Conservation (phyloP, 2,329 filamentous ascomycete genomes). For the Clarireedia hainanense region DNA sequence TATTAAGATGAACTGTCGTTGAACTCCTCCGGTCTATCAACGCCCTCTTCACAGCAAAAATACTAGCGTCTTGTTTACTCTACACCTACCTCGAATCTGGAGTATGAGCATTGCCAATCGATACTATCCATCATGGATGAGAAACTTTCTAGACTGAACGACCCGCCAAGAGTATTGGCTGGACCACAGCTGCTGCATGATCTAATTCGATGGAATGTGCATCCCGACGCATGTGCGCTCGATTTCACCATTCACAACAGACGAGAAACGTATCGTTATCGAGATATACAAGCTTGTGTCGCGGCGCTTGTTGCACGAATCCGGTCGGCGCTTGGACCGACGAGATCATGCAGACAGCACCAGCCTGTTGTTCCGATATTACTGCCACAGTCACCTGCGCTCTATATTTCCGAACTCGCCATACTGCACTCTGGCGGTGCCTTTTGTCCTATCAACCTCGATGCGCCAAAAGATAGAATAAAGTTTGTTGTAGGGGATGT, state of each 20-base stretch:
- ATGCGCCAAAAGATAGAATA: constrained; percentile 68
- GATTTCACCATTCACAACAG: constrained; percentile 50
- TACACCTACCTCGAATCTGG: constrained; percentile 1
- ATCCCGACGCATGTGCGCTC: constrained; percentile 43
- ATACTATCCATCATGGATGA: constrained; percentile 17
- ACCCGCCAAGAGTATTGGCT: constrained; percentile 39
- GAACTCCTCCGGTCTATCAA: background rate
- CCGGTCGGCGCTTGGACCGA: constrained; percentile 10
- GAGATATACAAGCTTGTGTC: constrained; percentile 35
- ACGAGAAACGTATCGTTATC: constrained; percentile 24
- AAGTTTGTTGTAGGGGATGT: constrained; percentile 77
- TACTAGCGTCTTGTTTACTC: background rate
- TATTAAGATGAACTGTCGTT: background rate
- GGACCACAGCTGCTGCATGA: constrained; percentile 54
- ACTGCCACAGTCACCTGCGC: constrained; percentile 64
- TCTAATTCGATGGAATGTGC: constrained; percentile 44
- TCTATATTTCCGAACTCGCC: constrained; percentile 72
- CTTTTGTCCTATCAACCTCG: constrained; percentile 77
- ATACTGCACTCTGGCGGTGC: constrained; percentile 75
- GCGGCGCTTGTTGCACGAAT: constrained; percentile 18
- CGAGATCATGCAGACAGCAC: constrained; percentile 8
- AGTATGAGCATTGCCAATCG: constrained; percentile 12
- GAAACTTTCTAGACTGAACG: constrained; percentile 49
- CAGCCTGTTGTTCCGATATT: constrained; percentile 64
- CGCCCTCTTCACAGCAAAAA: background rate